These are phyloP conservation scores for Adansonia madagascariensis DNA, from an alignment of 441 rosid genomes.

Conservation along the genomic window DNA sequence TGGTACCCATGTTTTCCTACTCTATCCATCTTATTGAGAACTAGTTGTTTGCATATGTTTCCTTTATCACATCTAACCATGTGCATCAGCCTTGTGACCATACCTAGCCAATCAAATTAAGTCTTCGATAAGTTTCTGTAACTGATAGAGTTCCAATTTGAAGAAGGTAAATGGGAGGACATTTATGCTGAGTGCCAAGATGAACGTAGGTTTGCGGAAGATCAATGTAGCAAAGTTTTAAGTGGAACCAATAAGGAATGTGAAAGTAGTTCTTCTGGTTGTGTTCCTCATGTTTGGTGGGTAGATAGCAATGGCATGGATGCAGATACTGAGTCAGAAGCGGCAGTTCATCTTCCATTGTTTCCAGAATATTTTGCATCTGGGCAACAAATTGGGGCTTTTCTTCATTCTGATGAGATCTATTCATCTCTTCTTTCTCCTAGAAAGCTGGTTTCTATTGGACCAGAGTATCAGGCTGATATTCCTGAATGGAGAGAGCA, in stretches of 20 bases:
- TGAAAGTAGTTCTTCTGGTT: constrained; percentile 32
- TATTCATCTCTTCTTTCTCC: constrained; percentile 40
- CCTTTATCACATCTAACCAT: constrained; percentile 1
- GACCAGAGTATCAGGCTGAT: constrained; percentile 49
- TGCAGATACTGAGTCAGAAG: constrained; percentile 31
- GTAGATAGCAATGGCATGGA: constrained; percentile 33
- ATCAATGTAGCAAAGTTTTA: constrained; percentile 8
- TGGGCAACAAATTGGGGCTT: constrained; percentile 34
- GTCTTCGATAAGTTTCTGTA: constrained; percentile 7
- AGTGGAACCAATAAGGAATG: constrained; percentile 29
- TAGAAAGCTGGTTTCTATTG: constrained; percentile 39
- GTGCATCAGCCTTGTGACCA: neutral
- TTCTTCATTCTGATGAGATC: constrained; percentile 40
- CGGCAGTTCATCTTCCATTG: constrained; percentile 31
- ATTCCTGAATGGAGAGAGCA: constrained; percentile 39
- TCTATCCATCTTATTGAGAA: neutral
- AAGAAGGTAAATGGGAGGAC: constrained; percentile 35
- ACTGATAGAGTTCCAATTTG: constrained; percentile 29
- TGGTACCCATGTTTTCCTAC: neutral
- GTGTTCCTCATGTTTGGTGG: constrained; percentile 39
- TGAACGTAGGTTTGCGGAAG: constrained; percentile 29
- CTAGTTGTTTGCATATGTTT: neutral
- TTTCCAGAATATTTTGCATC: constrained; percentile 50
- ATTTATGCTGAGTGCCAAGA: constrained; percentile 29
- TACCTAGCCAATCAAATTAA: neutral